Evolutionary conservation across 305 asterid genomes (phyloP), one percentile per base, ranked within the genome.

Genomic region (Petunia hybrid): DNA sequence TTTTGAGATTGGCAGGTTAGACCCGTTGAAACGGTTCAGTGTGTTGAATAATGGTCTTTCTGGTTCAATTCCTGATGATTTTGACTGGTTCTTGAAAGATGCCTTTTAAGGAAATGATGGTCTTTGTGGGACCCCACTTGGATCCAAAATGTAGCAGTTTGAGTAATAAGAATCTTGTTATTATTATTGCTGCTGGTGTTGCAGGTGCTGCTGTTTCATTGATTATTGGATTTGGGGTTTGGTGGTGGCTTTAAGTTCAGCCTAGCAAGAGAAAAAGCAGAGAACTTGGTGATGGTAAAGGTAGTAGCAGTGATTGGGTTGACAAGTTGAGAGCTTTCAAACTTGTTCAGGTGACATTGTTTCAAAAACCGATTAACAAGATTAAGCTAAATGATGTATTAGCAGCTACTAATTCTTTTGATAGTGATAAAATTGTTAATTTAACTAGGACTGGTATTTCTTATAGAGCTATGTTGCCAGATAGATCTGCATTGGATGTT

Each of bases 361-460:
- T 92, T 66, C 95, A 89, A 60, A 91, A 91, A 85, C 95, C 97
- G 0, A 81, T 92, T 16, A 89, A 87, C 48, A 92, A 91, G 91
- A 85, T 92, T 10, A 92, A 89, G 81, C 55, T 92, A 67, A 87
- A 84, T 9, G 95, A 92, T 88, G 76, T 92, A 77, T 76, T 92
- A 81, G 85, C 85, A 4, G 91, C 95, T 0, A 92, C 97, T 0
- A 83, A 80, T 70, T 74, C 81, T 80, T 92, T 92, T 83, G 82
- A 90, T 64, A 8, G 57, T 13, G 90, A 82, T 74, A 92, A 75
- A 64, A 83, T 83, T 10, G 78, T 89, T 3, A 85, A 83, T 7
- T 80, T 92, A 38, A 88, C 91, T 45, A 82, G 93, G 80, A 89
- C 90, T 0, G 95, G 97, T 61, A 83, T 86, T 3, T 89, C 92